A percentile compares a stretch with the other conserved stretches of the same genome.
Evolutionary conservation across 179 eudicot genomes (phyloP).

Genomic region (Camellia oleifera): DNA sequence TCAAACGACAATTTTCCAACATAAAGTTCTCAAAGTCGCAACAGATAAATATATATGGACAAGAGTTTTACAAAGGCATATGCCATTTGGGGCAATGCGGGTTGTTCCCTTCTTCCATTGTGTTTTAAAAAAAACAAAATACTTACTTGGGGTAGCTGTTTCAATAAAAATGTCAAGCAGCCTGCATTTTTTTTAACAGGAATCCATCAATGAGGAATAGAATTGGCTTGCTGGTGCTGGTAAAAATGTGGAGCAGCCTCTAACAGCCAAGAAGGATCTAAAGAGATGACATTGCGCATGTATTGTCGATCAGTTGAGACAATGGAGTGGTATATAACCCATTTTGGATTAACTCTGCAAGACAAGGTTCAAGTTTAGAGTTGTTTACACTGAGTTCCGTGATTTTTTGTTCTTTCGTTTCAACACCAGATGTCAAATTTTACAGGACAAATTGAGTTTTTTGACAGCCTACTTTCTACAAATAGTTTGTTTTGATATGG

Average conservation of each 20-base stretch:
- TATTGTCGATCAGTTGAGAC: constrained; percentile 91
- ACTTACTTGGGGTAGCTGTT: background rate
- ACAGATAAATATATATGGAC: no score
- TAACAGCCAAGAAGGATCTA: constrained; percentile 86
- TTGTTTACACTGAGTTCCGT: background rate
- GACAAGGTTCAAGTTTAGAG: background rate
- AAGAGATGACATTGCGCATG: constrained; percentile 90
- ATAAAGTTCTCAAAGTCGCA: no score
- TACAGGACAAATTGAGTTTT: background rate
- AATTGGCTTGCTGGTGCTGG: constrained; percentile 35
- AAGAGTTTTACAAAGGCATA: no score
- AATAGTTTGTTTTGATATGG: constrained; percentile 7
- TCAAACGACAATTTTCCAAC: no score
- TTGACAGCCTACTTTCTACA: background rate
- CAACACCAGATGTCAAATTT: no score
- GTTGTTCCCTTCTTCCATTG: constrained; percentile 1
- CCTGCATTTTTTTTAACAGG: background rate
- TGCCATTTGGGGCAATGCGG: no score
- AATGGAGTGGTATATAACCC: constrained; percentile 80
- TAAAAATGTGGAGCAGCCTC: constrained; percentile 91
- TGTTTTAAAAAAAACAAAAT: background rate
- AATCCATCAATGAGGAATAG: constrained; percentile 7
- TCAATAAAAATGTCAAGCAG: background rate
- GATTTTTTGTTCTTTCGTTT: background rate
- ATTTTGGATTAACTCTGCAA: constrained; percentile 96